Base-by-base conservation (phyloP, 805 yeast genomes). In the Candida sphagnicola region DNA sequence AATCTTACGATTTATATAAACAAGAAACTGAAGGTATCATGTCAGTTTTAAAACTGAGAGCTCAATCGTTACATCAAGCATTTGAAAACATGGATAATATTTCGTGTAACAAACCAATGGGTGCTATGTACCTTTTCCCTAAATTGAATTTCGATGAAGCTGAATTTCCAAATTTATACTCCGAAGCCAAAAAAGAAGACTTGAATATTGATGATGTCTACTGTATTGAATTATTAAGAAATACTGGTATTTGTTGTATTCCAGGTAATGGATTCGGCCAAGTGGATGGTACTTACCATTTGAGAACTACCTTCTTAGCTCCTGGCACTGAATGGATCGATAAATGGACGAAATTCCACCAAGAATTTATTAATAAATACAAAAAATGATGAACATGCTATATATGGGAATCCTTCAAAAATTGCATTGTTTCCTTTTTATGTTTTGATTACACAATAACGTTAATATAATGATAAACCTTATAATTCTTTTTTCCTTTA, bases 241-340 rank as follows among this genome's bases (percentile, higher is more conserved):
- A 67, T 34, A 89, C 99, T 5, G 99, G 99, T 50, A 88, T 93
- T 44, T 93, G 99, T 65, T 87, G 95, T 31, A 95, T 93, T 45
- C 98, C 99, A 21, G 99, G 99, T 29, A 80, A 88, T 24, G 99
- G 99, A 0, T 93, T 93, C 53, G 97, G 98, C 23, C 99, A 93
- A 65, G 83, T 73, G 34, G 81, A 80, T 34, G 95, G 88, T 15
- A 89, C 97, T 3, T 84, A 74, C 67, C 99, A 93, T 58, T 75
- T 93, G 52, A 82, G 99, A 73, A 93, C 99, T 1, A 93, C 99
- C 0, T 93, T 93, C 70, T 72, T 93, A 54, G 95, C 99, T 11
- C 97, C 98, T 12, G 98, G 97, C 31, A 74, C 77, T 18, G 91
- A 87, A 51, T 88, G 96, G 88, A 86, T 89, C 48, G 73, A 77